Evolutionary conservation across 177 flowering plant species (phyloP).

Genomic region (Vitis hybrid): DNA sequence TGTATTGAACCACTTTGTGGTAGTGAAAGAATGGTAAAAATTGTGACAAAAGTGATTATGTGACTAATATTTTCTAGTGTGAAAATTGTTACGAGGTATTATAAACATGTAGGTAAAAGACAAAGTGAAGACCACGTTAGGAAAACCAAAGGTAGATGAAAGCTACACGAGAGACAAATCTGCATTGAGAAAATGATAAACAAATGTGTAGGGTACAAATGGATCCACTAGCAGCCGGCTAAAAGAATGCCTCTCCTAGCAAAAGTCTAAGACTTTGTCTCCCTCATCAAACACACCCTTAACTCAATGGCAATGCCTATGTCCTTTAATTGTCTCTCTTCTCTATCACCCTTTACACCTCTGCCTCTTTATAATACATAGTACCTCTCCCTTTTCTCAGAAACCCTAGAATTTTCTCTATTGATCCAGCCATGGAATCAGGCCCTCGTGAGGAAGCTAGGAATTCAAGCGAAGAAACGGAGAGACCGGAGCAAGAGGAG

Average conservation of each 20-base stretch:
- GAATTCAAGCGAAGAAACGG: conserved; percentile 19
- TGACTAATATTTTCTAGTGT: too few relatives aligned
- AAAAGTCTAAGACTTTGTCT: conserved; percentile 18
- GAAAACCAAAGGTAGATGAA: conserved; percentile 11
- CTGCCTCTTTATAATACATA: conserved; percentile 1
- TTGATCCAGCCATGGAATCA: conserved; percentile 3
- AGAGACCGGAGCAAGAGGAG: conserved; percentile 9
- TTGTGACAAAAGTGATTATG: too few relatives aligned
- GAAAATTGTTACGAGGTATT: background rate
- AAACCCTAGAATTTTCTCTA: background rate
- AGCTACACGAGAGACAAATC: conserved; percentile 7
- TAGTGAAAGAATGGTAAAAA: too few relatives aligned
- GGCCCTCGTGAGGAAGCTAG: conserved; percentile 6
- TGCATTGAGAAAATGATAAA: background rate
- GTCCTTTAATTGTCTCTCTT: conserved; percentile 19
- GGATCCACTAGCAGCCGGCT: conserved; percentile 19
- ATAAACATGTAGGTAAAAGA: background rate
- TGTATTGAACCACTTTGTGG: too few relatives aligned
- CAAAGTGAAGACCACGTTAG: conserved; percentile 11
- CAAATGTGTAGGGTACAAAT: background rate
- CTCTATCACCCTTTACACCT: background rate
- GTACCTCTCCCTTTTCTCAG: background rate
- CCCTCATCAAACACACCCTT: background rate
- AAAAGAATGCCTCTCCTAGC: conserved; percentile 4
- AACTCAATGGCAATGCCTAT: conserved; percentile 10